Conservation (phyloP, 148 eudicot species). For the Cornus controversa region DNA sequence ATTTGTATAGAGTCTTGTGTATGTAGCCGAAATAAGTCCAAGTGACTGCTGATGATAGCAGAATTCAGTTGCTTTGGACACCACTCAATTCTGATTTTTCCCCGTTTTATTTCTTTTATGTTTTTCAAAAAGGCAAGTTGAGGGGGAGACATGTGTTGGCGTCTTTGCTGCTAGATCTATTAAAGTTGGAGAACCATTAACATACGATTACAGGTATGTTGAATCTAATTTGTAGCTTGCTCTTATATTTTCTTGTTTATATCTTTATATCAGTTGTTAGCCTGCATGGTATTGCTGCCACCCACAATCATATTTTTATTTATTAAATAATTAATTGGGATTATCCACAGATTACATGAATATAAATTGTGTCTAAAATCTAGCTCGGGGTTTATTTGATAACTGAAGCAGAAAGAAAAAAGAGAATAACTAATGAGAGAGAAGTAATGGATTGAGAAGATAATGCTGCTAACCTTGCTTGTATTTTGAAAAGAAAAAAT, state of each 20-base stretch:
- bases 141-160: constrained; percentile 89
- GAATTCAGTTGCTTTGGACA: not conserved
- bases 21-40: not conserved
- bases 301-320: not conserved
- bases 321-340: no score
- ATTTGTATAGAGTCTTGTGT: not conserved
- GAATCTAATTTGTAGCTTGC: not conserved
- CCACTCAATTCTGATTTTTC: not conserved
- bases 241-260: not conserved
- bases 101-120: not conserved
- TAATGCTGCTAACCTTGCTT: no score
- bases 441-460: no score
- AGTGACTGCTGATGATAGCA: not conserved
- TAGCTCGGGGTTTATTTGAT: no score
- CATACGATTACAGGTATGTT: constrained; percentile 87
- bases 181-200: constrained; percentile 75
- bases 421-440: no score
- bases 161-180: constrained; percentile 78
- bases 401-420: no score
- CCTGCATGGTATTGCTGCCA: not conserved
- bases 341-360: no score
- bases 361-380: no score
- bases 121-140: constrained; percentile 72
- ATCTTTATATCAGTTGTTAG: not conserved
- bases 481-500: no score